Conservation (phyloP, 75 land plant genomes). For the Sequoia sempervirens region DNA sequence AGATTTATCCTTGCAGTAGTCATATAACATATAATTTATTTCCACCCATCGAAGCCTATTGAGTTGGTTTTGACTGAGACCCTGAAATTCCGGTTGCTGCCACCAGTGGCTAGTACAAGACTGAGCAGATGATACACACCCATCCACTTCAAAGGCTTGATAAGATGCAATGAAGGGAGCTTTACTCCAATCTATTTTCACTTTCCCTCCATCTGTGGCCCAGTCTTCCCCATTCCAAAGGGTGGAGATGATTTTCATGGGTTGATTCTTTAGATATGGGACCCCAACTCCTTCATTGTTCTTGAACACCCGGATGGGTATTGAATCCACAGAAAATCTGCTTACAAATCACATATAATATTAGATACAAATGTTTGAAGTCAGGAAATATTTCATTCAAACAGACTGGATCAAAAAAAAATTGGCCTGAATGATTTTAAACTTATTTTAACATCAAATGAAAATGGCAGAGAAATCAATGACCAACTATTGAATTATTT, state of each 20-base stretch:
- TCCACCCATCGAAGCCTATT: constrained; percentile 24
- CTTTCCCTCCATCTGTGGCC: constrained; percentile 63
- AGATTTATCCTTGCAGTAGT: constrained; percentile 56
- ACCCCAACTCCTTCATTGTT: constrained; percentile 47
- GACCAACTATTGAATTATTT: neutral
- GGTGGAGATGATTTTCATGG: constrained; percentile 46
- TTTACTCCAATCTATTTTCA: constrained; percentile 42
- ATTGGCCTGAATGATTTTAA: no score
- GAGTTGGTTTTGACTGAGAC: constrained; percentile 22
- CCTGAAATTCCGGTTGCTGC: constrained; percentile 28
- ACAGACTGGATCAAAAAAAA: no score
- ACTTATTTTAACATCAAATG: neutral
- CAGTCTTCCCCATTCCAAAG: constrained; percentile 67
- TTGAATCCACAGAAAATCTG: constrained; percentile 58
- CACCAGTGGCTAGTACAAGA: constrained; percentile 34
- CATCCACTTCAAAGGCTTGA: constrained; percentile 29
- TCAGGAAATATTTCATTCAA: no score
- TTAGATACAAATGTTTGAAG: neutral
- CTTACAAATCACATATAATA: neutral
- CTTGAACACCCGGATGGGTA: constrained; percentile 56
- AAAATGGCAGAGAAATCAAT: neutral
- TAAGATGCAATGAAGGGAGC: constrained; percentile 57
- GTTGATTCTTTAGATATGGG: constrained; percentile 31
- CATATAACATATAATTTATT: constrained; percentile 45
- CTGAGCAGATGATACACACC: constrained; percentile 17